A percentile compares a stretch with the other conserved stretches of the same genome.
phyloP scores from a whole-genome alignment of 2,329 filamentous ascomycete genomes.

The Epichloe aotearoae region DNA sequence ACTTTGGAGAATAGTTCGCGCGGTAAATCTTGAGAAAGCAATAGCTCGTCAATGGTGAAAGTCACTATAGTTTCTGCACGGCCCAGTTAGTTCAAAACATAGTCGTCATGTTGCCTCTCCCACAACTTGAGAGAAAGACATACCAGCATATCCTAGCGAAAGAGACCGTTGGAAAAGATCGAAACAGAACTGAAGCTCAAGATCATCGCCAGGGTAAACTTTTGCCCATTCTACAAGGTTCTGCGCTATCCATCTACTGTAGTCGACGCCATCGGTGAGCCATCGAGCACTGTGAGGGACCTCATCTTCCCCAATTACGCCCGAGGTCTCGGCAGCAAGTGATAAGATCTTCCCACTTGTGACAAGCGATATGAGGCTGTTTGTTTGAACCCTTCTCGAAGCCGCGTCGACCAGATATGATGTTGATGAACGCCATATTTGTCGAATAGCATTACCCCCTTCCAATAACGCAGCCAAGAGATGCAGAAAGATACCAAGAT shows the following conservation, averaged over 20 bases:
- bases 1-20: slow-evolving; percentile 16
- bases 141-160: slow-evolving; percentile 61
- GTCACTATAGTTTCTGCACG: slow-evolving; percentile 28
- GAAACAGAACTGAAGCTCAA: slow-evolving; percentile 28
- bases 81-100: slow-evolving; percentile 8
- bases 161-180: slow-evolving; percentile 46
- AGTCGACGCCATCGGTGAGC: slow-evolving; percentile 51
- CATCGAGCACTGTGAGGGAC: slow-evolving; percentile 29
- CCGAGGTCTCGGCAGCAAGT: slow-evolving; percentile 41
- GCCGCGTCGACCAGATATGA: slow-evolving; percentile 10
- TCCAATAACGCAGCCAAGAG: slow-evolving; percentile 29
- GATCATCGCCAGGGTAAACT: slow-evolving; percentile 15
- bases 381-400: slow-evolving; percentile 19
- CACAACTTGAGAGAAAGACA: slow-evolving; percentile 7
- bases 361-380: slow-evolving; percentile 29
- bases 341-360: slow-evolving; percentile 37
- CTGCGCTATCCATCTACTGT: slow-evolving; percentile 56
- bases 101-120: neutral
- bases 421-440: slow-evolving; percentile 25
- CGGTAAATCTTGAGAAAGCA: slow-evolving; percentile 18
- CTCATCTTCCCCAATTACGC: slow-evolving; percentile 27
- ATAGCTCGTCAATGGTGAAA: slow-evolving; percentile 20
- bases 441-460: slow-evolving; percentile 21
- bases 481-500: slow-evolving; percentile 30
- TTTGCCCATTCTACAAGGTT: slow-evolving; percentile 41